Conservation (phyloP, 78 protist species). For the Speleostelium caveatum region DNA sequence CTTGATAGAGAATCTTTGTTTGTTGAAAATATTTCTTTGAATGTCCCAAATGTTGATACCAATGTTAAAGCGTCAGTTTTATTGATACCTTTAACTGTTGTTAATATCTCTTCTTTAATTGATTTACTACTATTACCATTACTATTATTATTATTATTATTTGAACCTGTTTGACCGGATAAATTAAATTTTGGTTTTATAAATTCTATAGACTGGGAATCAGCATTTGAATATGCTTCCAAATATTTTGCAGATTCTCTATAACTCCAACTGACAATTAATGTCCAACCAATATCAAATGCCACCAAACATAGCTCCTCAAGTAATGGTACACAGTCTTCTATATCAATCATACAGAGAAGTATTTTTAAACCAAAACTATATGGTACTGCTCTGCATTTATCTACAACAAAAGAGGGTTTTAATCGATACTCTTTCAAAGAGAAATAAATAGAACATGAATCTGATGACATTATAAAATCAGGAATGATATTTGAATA, state of each 20-base stretch:
- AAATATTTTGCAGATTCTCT: constrained; percentile 42
- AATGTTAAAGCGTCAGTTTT: constrained; percentile 49
- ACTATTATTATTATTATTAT: not conserved
- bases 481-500: constrained; percentile 1
- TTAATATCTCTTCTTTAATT: constrained; percentile 25
- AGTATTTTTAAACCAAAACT: constrained; percentile 3
- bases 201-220: constrained; percentile 7
- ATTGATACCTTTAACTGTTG: constrained; percentile 27
- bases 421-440: constrained; percentile 30
- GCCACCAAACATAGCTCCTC: constrained; percentile 29
- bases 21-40: constrained; percentile 11
- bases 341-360: constrained; percentile 12
- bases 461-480: not conserved
- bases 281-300: not conserved
- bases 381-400: not conserved
- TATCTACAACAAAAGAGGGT: not conserved
- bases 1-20: not conserved
- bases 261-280: constrained; percentile 35
- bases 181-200: constrained; percentile 19
- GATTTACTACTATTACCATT: too few species aligned
- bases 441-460: not conserved
- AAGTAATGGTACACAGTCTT: constrained; percentile 35
- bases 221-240: constrained; percentile 9
- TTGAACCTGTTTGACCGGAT: constrained; percentile 2
- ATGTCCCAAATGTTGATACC: constrained; percentile 16